Conservation (phyloP, 2,329 filamentous ascomycete genomes). For the Aspergillus latus region DNA sequence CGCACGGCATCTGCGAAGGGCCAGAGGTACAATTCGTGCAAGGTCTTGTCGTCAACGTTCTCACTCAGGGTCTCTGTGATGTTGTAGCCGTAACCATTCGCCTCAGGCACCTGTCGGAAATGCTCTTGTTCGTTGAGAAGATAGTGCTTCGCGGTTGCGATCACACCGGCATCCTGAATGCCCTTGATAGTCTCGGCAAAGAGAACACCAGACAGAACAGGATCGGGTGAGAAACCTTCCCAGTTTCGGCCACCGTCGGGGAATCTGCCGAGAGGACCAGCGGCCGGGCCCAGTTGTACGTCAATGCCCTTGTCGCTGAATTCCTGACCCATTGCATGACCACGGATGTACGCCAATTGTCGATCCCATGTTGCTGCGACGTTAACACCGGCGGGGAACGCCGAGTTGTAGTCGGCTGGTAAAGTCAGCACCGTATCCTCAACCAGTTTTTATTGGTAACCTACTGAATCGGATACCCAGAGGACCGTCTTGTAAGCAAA, state of each 20-base stretch:
- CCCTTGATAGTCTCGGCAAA: conserved; percentile 73
- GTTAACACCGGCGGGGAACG: conserved; percentile 75
- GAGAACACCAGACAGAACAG: conserved; percentile 69
- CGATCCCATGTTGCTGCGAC: conserved; percentile 82
- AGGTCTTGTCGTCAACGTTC: conserved; percentile 63
- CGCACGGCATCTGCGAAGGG: conserved; percentile 69
- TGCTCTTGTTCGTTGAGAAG: conserved; percentile 73
- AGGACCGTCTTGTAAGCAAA: conserved; percentile 88
- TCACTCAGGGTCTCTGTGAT: conserved; percentile 62
- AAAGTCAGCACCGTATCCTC: background rate
- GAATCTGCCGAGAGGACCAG: conserved; percentile 68
- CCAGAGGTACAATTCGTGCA: conserved; percentile 65
- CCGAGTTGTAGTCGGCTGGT: conserved; percentile 72
- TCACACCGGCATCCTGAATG: conserved; percentile 77
- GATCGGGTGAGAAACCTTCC: conserved; percentile 69
- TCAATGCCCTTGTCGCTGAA: conserved; percentile 73
- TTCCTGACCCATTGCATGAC: conserved; percentile 72
- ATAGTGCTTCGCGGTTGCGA: conserved; percentile 80
- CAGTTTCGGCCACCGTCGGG: conserved; percentile 70
- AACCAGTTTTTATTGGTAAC: conserved; percentile 16
- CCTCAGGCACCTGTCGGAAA: conserved; percentile 63
- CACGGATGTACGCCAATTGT: conserved; percentile 66
- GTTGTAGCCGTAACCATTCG: conserved; percentile 60
- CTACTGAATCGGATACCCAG: conserved; percentile 70
- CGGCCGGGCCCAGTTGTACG: conserved; percentile 73